These are phyloP conservation scores for Microcyclospora pomicola DNA, from an alignment of 2,329 filamentous ascomycete species.

Conservation along the genomic window DNA sequence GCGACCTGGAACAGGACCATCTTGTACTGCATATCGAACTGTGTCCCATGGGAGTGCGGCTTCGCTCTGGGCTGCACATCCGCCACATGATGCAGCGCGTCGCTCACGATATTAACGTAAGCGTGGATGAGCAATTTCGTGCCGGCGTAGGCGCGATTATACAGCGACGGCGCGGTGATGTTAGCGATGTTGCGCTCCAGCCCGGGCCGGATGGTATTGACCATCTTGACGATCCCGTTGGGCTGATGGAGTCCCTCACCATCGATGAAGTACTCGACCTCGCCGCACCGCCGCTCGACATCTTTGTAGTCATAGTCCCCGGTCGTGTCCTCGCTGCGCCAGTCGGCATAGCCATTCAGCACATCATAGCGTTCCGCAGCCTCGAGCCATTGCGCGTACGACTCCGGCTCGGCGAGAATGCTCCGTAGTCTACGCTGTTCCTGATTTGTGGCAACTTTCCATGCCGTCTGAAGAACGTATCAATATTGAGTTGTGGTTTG, in stretches of 20 bases:
- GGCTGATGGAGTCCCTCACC: conserved; percentile 13
- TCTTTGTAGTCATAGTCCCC: conserved; percentile 77
- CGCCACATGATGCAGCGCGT: conserved; percentile 65
- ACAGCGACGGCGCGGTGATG: conserved; percentile 68
- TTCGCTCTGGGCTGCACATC: conserved; percentile 42
- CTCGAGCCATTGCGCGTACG: conserved; percentile 74
- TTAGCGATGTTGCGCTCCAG: conserved; percentile 77
- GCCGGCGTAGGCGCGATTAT: conserved; percentile 72
- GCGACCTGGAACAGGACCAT: conserved; percentile 78
- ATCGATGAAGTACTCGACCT: conserved; percentile 10
- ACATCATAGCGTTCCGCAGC: conserved; percentile 75
- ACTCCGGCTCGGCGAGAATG: conserved; percentile 4
- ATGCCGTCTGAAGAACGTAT: too few relatives aligned
- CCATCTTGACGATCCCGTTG: conserved; percentile 54
- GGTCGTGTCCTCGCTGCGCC: conserved; percentile 70
- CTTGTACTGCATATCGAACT: conserved; percentile 52
- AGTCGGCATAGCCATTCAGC: conserved; percentile 65
- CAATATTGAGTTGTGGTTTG: too few relatives aligned
- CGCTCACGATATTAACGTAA: conserved; percentile 73
- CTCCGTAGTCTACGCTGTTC: too few relatives aligned
- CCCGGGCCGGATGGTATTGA: conserved; percentile 67
- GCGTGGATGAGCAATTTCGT: conserved; percentile 86
- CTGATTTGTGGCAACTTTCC: too few relatives aligned
- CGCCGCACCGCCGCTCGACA: conserved; percentile 57
- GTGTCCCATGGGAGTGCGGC: conserved; percentile 6